Percentiles rank a stretch among this genome's conserved stretches.
phyloP scores from a whole-genome alignment of 768 basidiomycete species.

The Russula lepida region DNA sequence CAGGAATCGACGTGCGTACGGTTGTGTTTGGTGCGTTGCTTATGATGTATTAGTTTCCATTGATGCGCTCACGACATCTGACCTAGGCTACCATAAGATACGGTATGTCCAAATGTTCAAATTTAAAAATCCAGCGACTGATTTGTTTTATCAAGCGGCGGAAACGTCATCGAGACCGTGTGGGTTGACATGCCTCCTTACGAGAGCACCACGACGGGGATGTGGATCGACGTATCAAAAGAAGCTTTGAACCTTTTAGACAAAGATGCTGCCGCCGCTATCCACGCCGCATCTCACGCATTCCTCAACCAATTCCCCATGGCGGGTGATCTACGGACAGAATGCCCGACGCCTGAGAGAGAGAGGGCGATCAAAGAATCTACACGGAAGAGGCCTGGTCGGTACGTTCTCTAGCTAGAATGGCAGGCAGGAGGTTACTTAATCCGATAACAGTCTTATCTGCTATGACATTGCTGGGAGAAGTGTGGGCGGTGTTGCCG shows the following conservation, averaged over 20 bases:
- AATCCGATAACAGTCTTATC: constrained; percentile 46
- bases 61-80: neutral
- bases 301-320: constrained; percentile 70
- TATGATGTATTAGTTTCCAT: neutral
- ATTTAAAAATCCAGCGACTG: neutral
- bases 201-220: constrained; percentile 62
- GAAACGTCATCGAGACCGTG: constrained; percentile 63
- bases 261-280: constrained; percentile 57
- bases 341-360: constrained; percentile 75
- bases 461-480: constrained; percentile 71
- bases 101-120: constrained; percentile 32
- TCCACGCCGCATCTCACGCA: constrained; percentile 81
- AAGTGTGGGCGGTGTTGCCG: constrained; percentile 54
- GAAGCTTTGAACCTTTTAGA: constrained; percentile 44
- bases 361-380: constrained; percentile 51
- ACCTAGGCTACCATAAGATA: constrained; percentile 73
- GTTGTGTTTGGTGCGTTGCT: constrained; percentile 60
- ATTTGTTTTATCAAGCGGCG: constrained; percentile 15
- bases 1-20: constrained; percentile 56
- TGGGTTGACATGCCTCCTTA: constrained; percentile 73
- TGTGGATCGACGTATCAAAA: constrained; percentile 72
- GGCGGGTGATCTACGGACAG: constrained; percentile 62
- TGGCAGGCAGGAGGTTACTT: neutral
- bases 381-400: constrained; percentile 57
- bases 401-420: constrained; percentile 31